phyloP scores from a whole-genome alignment of 495 filamentous ascomycete genomes.

The Penicillium samsonianum region DNA sequence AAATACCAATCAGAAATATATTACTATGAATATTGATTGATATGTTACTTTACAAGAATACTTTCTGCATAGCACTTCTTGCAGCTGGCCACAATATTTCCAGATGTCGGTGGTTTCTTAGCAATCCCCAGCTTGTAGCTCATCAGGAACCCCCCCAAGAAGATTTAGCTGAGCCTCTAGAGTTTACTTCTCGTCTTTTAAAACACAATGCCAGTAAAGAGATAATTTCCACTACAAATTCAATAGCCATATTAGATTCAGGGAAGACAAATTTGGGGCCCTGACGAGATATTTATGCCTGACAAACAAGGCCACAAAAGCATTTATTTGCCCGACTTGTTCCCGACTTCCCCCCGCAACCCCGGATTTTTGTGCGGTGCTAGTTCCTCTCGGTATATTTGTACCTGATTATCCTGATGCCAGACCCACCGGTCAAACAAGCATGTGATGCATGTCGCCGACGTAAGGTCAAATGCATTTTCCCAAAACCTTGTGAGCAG shows the following conservation, averaged over 20 bases:
- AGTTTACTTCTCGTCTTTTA: not conserved
- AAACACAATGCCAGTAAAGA: not conserved
- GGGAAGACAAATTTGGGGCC: not conserved
- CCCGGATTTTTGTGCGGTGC: slow-evolving; percentile 1
- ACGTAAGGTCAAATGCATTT: slow-evolving; percentile 74
- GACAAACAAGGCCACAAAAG: not conserved
- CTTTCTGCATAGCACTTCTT: not conserved
- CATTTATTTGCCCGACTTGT: slow-evolving; percentile 12
- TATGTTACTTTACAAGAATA: not conserved
- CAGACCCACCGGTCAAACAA: slow-evolving; percentile 48
- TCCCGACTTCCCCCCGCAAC: slow-evolving; percentile 16
- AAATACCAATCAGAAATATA: not conserved
- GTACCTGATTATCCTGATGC: slow-evolving; percentile 1
- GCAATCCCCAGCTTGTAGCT: not conserved
- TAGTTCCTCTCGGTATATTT: not conserved
- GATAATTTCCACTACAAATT: not conserved
- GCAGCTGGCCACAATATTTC: not conserved
- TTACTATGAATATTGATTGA: not conserved
- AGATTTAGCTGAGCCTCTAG: not conserved
- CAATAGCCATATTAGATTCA: not conserved
- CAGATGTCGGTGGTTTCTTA: not conserved
- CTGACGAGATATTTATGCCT: not conserved
- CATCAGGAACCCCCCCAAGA: not conserved
- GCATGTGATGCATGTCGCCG: slow-evolving; percentile 84
- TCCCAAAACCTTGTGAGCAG: slow-evolving; percentile 58